Base-by-base conservation (phyloP, 352 stramenopile genomes). In the Phytophthora agathidicida region DNA sequence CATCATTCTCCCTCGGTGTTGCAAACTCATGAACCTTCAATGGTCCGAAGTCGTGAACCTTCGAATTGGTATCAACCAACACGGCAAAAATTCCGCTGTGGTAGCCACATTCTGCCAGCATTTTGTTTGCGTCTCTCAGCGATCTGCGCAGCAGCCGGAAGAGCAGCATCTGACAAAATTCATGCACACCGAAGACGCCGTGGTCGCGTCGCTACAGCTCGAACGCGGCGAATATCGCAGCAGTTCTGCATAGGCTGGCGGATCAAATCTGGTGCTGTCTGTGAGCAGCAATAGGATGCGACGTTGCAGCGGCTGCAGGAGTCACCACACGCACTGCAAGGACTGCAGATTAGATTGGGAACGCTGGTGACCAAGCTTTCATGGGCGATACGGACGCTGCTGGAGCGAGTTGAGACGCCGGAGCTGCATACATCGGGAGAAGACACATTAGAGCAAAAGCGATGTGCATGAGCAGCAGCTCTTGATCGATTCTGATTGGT, bases 171-270 rank as follows among this genome's bases (percentile, higher is more conserved):
- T 85, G 82, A 26, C 76, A 88, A 62, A 86, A 92, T 54, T 91
- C 80, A 53, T 64, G 55, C 17, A 86, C 51, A 14, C 73, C 60
- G 36, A 72, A 79, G 35, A 90, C 47, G 32, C 67, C 73, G 50
- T 93, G 84, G 22, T 82, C 84, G 22, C 67, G 71, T 26, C 84
- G 84, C 64, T 91, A 82, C 10, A 93, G 76, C 44, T 79, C 78
- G 42, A 92, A 75, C 33, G 86, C 86, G 32, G 38, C 28, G 58
- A 36, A 17, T 66, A 36, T 19, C 60, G 61, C 32, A 73, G 48
- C 31, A 87, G 43, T 10, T 44, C 43, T 7, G 36, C 26, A 11
- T 57, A 62, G 26, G 80, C 44, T 9, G 49, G 24, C 5, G 76
- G 75, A 6, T 71, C 62, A 17, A 32, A 49, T 2, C 27, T 26